Base-by-base conservation (phyloP, 2,329 filamentous ascomycete genomes). In the Neonectria sp. region DNA sequence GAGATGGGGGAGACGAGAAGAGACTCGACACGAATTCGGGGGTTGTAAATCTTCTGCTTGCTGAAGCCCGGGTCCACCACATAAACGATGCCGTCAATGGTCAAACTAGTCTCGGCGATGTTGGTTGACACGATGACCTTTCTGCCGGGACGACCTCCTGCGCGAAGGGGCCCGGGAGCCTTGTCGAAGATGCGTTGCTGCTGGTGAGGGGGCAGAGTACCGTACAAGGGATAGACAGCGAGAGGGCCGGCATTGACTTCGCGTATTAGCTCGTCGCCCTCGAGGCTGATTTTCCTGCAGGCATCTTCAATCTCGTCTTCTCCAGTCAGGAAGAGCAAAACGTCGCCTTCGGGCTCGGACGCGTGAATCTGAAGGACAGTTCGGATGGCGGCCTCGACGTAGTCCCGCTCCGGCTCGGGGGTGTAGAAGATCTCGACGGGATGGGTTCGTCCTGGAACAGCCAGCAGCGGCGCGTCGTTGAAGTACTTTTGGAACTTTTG, bases 1-100 rank as follows among this genome's bases (percentile, higher is more conserved):
- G 95, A 98, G 74, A 99, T 98, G 25, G 96, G 95, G 3, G 96
- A 98, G 6, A 99, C 95, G n/a, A 99, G 87, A 8, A 99, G 88
- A 1, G 96, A 98, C 83, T 99, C 96, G 71, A 99, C 95, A 81
- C 96, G 91, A 75, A 97, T 97, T 68, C 96, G 91, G 25, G 96
- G 95, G 81, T 99, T 98, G 86, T 98, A 99, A 70, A 98, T 96
- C 83, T 98, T 99, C 78, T 99, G 96, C 85, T 99, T 99, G 84
- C 95, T 97, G 85, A 99, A 99, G 40, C 96, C 96, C 2, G 96
- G 95, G 77, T 99, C 96, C n/a, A 99, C 95, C 37, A 99, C 96
- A 78, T 98, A 99, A 40, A 99, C 96, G 71, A 99, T 99, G 79
- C 96, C 96, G 78, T 99, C 96, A 68, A 99, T 99, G 53, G 96